Conservation (phyloP, 176 grass and related monocot genomes). For the Oryza meridionalis region DNA sequence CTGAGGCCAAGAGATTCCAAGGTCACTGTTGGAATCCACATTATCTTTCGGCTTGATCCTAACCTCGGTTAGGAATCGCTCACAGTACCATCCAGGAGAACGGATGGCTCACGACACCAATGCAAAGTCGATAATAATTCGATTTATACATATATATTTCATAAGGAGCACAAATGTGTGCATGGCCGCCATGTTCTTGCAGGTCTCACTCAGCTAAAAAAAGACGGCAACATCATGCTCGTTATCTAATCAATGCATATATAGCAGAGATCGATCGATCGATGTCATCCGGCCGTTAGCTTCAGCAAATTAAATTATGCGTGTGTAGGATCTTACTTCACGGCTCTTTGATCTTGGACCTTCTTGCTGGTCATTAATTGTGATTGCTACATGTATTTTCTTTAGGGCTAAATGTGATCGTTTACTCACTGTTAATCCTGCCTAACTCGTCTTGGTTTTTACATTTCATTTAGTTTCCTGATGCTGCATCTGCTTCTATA, state of each 20-base stretch:
- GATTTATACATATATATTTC: background rate
- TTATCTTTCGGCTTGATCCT: background rate
- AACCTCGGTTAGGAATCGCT: conserved; percentile 31
- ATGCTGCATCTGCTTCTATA: conserved; percentile 31
- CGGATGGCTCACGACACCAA: conserved; percentile 27
- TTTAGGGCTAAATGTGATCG: conserved; percentile 6
- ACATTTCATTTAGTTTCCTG: background rate
- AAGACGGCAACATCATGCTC: conserved; percentile 37
- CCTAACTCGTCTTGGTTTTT: conserved; percentile 8
- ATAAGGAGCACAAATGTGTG: background rate
- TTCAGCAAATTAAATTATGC: conserved; percentile 21
- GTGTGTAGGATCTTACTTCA: conserved; percentile 45
- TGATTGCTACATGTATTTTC: conserved; percentile 17
- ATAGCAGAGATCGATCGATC: background rate
- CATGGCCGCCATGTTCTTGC: conserved; percentile 15
- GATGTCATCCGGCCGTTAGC: conserved; percentile 7
- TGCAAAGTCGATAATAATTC: background rate
- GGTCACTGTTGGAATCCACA: conserved; percentile 21
- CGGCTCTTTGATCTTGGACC: conserved; percentile 44
- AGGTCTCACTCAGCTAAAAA: conserved; percentile 30
- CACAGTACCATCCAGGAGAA: conserved; percentile 30
- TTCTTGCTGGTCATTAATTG: background rate
- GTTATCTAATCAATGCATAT: conserved; percentile 50
- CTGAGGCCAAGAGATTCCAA: conserved; percentile 42
- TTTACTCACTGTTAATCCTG: conserved; percentile 25